Percentiles rank a stretch among this genome's conserved stretches.
Evolutionary conservation across 345 rosid genomes (phyloP).

Genomic region (Lenwebbia sp.): DNA sequence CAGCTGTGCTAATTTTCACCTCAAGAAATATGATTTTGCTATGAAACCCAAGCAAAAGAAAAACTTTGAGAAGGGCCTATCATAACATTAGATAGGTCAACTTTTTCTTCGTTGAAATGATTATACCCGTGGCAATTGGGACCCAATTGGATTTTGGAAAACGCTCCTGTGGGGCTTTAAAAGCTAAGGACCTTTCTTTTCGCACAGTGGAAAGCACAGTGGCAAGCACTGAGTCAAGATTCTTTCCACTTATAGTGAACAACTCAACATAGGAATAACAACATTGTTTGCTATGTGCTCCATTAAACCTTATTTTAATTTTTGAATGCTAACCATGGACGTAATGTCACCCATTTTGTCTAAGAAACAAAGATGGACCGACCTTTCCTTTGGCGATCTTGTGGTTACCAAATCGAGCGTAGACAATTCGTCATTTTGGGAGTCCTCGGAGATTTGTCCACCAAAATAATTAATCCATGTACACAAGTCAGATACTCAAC

Average conservation of each 20-base stretch:
- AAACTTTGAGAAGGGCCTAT: neutral
- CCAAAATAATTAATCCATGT: neutral
- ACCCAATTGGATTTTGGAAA: neutral
- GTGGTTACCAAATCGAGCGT: neutral
- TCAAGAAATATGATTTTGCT: neutral
- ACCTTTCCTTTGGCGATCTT: neutral
- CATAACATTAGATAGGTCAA: neutral
- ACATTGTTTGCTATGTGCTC: neutral
- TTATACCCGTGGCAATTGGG: neutral
- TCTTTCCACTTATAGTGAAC: conserved; percentile 7
- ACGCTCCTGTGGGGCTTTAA: conserved; percentile 16
- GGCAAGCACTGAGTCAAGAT: conserved; percentile 7
- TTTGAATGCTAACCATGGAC: neutral
- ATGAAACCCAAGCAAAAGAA: neutral
- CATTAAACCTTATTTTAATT: neutral
- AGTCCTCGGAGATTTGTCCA: neutral
- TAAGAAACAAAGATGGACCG: neutral
- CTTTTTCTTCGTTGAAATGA: neutral
- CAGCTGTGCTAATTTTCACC: neutral
- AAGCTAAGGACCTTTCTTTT: conserved; percentile 25
- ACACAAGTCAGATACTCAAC: neutral
- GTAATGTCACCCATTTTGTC: neutral
- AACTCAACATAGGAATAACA: no score
- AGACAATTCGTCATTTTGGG: neutral
- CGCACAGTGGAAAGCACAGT: conserved; percentile 13